Evolutionary conservation across 805 yeast genomes (phyloP), one percentile per base, ranked within the genome.

Genomic region (Spathaspora arborariae): DNA sequence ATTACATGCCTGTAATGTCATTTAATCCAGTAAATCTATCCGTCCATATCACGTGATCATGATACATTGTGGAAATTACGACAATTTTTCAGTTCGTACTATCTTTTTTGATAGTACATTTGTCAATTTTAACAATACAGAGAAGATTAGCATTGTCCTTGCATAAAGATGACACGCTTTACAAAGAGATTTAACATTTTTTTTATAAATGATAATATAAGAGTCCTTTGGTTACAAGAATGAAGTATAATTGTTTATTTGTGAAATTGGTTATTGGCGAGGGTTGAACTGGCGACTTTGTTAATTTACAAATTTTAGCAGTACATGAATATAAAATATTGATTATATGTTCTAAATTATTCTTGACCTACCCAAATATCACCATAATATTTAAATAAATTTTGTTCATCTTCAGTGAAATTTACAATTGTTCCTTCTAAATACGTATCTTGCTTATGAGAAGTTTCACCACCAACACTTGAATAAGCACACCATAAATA

Each of bases 121-220:
- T 92, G 98, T 92, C 97, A 92, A 92, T 85, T 91, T 85, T 96
- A 92, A 92, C 96, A 90, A 94, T 92, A 92, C 99, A 92, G 99
- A 92, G 99, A 92, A 92, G 98, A 94, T 92, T 91, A 94, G 98
- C 98, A 94, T 95, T 96, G 97, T 97, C 98, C 98, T 97, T 92
- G 98, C 98, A 92, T 94, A 94, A 92, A 97, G 99, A 92, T 92
- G 98, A 91, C 97, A 95, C 97, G 97, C 97, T 91, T 85, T 90
- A 89, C 97, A 92, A 92, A 92, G 97, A 92, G 98, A 91, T 92
- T 89, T 87, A 80, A 72, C 75, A 72, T 78, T 84, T 86, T 88
- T 88, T 89, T 37, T 30, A 30, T 30, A 7, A 30, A 30, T 3
- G 5, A n/a, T 3, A 3, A 30, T 30, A 10, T 13, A 3, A 3